Conservation (phyloP, 306 rosid genomes). For the Cucumis cinereus region DNA sequence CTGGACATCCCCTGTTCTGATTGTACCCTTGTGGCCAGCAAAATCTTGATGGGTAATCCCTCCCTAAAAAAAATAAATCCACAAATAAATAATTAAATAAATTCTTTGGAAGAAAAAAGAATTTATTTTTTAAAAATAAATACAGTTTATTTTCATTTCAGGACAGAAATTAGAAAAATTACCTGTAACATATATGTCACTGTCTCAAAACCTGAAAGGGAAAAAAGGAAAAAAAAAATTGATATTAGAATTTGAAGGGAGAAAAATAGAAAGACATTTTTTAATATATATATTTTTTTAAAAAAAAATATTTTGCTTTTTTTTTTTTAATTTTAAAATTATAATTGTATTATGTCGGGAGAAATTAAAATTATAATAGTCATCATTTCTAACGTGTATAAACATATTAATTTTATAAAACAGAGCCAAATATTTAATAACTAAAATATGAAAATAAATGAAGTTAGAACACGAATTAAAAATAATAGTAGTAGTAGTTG, state of each 20-base stretch:
- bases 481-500: neutral
- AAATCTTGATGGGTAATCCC: slow-evolving; percentile 92
- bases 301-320: no score
- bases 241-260: neutral
- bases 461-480: neutral
- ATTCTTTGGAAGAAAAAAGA: no score
- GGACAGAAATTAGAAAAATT: neutral
- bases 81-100: neutral
- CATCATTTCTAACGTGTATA: no score
- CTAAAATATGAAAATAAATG: neutral
- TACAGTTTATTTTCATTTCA: neutral
- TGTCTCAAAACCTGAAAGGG: slow-evolving; percentile 7
- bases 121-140: neutral
- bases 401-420: neutral
- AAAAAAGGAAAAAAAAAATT: neutral
- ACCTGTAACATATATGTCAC: slow-evolving; percentile 26
- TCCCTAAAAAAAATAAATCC: slow-evolving; percentile 41
- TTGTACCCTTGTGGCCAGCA: slow-evolving; percentile 90
- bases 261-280: no score
- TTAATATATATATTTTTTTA: no score
- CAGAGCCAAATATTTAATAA: neutral
- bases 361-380: no score
- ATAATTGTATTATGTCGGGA: no score
- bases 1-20: slow-evolving; percentile 79
- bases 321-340: no score